Percentiles rank a stretch among this genome's conserved stretches.
Conservation (phyloP, 2,329 filamentous ascomycete species). For the Polychaeton citri region DNA sequence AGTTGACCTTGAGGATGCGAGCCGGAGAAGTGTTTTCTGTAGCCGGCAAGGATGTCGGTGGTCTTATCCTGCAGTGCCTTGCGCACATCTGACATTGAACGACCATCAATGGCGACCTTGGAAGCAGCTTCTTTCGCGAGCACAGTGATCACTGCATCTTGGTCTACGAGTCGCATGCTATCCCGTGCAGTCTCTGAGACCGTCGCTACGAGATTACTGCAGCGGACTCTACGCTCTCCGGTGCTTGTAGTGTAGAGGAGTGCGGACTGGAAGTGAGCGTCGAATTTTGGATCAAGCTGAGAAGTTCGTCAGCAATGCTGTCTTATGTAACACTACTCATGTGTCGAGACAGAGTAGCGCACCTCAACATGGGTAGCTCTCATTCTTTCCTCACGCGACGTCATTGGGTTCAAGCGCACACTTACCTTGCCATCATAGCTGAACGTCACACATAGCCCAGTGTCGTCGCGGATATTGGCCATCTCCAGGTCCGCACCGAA, state of each 20-base stretch:
- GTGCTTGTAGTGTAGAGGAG: conserved; percentile 85
- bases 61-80: conserved; percentile 76
- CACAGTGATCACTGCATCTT: conserved; percentile 79
- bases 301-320: conserved; percentile 2
- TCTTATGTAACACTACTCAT: too few species aligned
- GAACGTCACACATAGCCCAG: conserved; percentile 82
- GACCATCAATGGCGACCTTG: conserved; percentile 53
- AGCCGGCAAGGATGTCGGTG: conserved; percentile 80
- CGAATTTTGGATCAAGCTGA: conserved; percentile 75
- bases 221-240: conserved; percentile 80
- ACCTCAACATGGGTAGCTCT: conserved; percentile 10
- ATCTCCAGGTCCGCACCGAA: conserved; percentile 93
- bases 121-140: conserved; percentile 88
- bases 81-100: conserved; percentile 72
- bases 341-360: too few species aligned
- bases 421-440: conserved; percentile 73
- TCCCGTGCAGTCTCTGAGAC: conserved; percentile 77
- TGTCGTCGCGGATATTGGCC: conserved; percentile 83
- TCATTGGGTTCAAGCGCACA: conserved; percentile 7
- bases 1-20: conserved; percentile 82
- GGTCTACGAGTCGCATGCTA: conserved; percentile 82
- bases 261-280: conserved; percentile 94
- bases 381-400: conserved; percentile 6
- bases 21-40: conserved; percentile 83
- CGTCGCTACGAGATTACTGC: conserved; percentile 84